These are phyloP conservation scores for Sphagnurus paluster DNA, from an alignment of 1,284 basidiomycete species.

Conservation along the genomic window DNA sequence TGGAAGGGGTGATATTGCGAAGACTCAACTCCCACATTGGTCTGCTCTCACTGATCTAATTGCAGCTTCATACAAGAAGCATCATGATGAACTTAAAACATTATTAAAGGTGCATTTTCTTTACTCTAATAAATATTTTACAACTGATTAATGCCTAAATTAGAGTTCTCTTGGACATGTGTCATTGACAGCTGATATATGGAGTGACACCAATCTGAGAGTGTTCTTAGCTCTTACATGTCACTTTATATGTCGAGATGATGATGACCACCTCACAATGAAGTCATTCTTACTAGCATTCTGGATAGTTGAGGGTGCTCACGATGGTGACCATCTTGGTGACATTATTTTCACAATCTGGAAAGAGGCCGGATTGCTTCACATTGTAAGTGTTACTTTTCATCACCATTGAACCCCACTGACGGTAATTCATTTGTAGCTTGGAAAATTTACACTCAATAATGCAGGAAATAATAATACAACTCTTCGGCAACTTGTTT, in stretches of 20 bases:
- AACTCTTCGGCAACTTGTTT: conserved; percentile 17
- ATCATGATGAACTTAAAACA: neutral
- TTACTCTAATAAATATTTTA: neutral
- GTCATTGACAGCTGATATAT: conserved; percentile 13
- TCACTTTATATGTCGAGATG: conserved; percentile 7
- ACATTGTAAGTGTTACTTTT: conserved; percentile 6
- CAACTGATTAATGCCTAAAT: no score
- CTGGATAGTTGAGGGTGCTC: conserved; percentile 15
- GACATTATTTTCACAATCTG: conserved; percentile 15
- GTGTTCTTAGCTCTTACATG: conserved; percentile 13
- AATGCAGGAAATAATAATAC: conserved; percentile 27
- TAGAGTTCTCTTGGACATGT: conserved; percentile 5
- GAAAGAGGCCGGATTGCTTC: conserved; percentile 15
- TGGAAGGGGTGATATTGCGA: neutral
- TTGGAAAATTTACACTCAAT: conserved; percentile 14
- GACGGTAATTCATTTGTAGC: neutral
- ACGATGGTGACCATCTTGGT: conserved; percentile 20
- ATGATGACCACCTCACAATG: conserved; percentile 13
- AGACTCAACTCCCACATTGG: conserved; percentile 1
- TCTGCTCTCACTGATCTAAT: neutral
- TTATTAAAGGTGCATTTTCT: neutral
- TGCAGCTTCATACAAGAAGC: neutral
- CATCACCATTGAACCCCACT: neutral
- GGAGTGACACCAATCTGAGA: conserved; percentile 9
- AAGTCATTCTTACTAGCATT: conserved; percentile 21